These are phyloP conservation scores for Neobulgaria alba DNA, from an alignment of 2,329 filamentous ascomycete species.

Conservation along the genomic window DNA sequence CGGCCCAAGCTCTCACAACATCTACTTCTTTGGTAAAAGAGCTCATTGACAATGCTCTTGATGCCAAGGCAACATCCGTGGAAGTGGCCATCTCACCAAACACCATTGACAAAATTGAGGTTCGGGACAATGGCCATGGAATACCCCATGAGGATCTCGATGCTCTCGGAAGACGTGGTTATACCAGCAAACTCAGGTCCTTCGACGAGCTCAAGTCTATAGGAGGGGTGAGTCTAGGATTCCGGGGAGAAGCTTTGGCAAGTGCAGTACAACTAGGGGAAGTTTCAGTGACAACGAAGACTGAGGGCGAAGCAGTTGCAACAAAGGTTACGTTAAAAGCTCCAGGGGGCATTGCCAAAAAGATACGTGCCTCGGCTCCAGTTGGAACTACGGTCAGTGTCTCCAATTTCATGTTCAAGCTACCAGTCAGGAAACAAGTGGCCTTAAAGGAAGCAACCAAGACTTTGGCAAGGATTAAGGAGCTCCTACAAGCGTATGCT, in stretches of 20 bases:
- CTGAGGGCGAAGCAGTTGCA: conserved; percentile 51
- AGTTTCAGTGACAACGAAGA: conserved; percentile 55
- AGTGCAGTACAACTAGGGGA: conserved; percentile 52
- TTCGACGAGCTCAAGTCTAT: conserved; percentile 52
- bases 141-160: conserved; percentile 55
- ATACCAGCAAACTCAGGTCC: conserved; percentile 65
- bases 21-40: conserved; percentile 62
- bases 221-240: conserved; percentile 57
- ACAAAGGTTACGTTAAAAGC: conserved; percentile 37
- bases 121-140: conserved; percentile 67
- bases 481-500: conserved; percentile 54
- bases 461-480: conserved; percentile 47
- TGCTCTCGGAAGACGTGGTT: conserved; percentile 53
- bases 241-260: conserved; percentile 66
- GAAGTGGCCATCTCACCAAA: conserved; percentile 57
- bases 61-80: conserved; percentile 59
- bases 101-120: conserved; percentile 59
- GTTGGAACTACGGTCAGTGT: conserved; percentile 62
- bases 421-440: conserved; percentile 56
- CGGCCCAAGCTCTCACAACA: conserved; percentile 50
- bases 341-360: conserved; percentile 31
- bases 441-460: conserved; percentile 50
- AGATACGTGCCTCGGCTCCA: conserved; percentile 39
- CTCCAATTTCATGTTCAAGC: conserved; percentile 45
- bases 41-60: conserved; percentile 68